Conservation (phyloP, 352 stramenopile species). For the Phytophthora pistaciae region DNA sequence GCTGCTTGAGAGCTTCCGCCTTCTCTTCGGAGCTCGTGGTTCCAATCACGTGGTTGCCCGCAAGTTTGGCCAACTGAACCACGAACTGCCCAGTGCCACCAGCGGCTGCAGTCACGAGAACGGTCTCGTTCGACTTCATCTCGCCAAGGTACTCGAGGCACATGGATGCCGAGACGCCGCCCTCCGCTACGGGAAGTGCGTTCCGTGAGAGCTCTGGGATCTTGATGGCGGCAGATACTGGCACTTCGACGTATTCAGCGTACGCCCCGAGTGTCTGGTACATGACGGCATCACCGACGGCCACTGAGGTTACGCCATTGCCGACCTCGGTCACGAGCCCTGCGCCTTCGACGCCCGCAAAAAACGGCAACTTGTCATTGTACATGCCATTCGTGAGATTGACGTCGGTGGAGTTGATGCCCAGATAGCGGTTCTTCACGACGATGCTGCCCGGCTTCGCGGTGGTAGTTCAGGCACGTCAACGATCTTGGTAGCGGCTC, state of each 20-base stretch:
- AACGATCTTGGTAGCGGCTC: conserved; percentile 46
- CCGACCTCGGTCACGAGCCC: conserved; percentile 45
- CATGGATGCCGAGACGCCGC: conserved; percentile 50
- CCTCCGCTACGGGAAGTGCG: conserved; percentile 47
- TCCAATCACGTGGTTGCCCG: conserved; percentile 62
- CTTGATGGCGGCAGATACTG: conserved; percentile 28
- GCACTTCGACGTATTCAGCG: conserved; percentile 56
- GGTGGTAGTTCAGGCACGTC: conserved; percentile 34
- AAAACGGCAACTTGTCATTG: conserved; percentile 43
- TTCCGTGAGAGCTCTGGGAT: conserved; percentile 26
- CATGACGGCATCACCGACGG: conserved; percentile 39
- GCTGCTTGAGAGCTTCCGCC: conserved; percentile 55
- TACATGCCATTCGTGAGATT: conserved; percentile 63
- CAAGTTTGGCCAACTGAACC: conserved; percentile 76
- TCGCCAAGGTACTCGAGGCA: conserved; percentile 41
- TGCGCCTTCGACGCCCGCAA: conserved; percentile 51
- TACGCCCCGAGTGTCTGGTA: conserved; percentile 57
- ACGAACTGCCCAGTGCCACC: conserved; percentile 83
- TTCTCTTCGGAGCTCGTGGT: conserved; percentile 76
- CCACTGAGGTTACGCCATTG: conserved; percentile 30
- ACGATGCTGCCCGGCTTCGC: conserved; percentile 33
- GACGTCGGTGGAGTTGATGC: conserved; percentile 61
- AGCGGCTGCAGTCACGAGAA: conserved; percentile 43
- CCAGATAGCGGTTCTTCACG: conserved; percentile 57
- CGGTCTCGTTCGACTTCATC: conserved; percentile 40